Percentiles rank a stretch among this genome's conserved stretches.
Conservation (phyloP, 2,329 filamentous ascomycete species). For the Blumeriella jaapii region DNA sequence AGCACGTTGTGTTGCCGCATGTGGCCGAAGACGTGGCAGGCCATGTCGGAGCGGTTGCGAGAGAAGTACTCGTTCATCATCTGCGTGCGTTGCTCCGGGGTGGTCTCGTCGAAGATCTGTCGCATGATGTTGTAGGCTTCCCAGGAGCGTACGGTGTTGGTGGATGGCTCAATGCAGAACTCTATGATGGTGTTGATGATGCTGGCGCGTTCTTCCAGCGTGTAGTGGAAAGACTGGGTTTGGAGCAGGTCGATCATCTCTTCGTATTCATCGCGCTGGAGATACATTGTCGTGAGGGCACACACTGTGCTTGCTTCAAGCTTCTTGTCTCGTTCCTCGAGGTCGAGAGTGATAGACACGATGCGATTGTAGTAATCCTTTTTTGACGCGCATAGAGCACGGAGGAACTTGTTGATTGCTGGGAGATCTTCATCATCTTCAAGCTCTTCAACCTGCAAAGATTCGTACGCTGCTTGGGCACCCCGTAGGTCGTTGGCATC, state of each 20-base stretch:
- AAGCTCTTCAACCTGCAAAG: slow-evolving; percentile 44
- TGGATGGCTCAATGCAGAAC: slow-evolving; percentile 53
- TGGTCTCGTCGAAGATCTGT: slow-evolving; percentile 54
- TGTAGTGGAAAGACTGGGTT: slow-evolving; percentile 58
- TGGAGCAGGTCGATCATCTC: slow-evolving; percentile 78
- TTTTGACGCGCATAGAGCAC: slow-evolving; percentile 49
- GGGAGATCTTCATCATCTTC: slow-evolving; percentile 47
- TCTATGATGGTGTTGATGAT: slow-evolving; percentile 55
- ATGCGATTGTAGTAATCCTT: slow-evolving; percentile 59
- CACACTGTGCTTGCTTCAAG: slow-evolving; percentile 67
- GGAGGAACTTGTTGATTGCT: slow-evolving; percentile 60
- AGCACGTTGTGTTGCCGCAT: slow-evolving; percentile 70
- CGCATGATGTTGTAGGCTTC: slow-evolving; percentile 53
- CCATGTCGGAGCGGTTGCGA: slow-evolving; percentile 72
- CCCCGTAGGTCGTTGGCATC: slow-evolving; percentile 60
- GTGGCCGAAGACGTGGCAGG: slow-evolving; percentile 75
- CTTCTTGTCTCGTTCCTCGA: slow-evolving; percentile 57
- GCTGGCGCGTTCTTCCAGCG: slow-evolving; percentile 53
- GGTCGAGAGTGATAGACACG: slow-evolving; percentile 57
- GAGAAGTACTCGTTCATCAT: slow-evolving; percentile 78
- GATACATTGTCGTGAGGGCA: slow-evolving; percentile 59
- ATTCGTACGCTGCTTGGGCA: slow-evolving; percentile 53
- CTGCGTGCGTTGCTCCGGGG: slow-evolving; percentile 50
- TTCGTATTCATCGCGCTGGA: slow-evolving; percentile 63
- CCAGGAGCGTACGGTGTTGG: slow-evolving; percentile 53